Conservation (phyloP, 164 flowering plant genomes). For the Cinnamomum chago region DNA sequence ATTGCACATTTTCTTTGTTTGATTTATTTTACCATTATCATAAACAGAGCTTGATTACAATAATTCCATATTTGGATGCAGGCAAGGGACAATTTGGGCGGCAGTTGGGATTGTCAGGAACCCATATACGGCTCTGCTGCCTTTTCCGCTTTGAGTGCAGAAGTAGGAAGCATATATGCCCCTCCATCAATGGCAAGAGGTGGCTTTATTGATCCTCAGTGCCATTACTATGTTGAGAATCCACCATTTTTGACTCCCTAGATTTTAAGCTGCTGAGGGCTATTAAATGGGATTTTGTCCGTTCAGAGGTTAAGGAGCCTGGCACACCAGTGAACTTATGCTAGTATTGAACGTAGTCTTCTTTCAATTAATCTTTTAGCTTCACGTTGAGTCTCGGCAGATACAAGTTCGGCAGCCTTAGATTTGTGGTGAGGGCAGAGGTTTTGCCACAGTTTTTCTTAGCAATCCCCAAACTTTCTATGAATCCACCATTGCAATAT, state of each 20-base stretch:
- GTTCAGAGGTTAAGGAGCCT: background rate
- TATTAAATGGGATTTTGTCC: background rate
- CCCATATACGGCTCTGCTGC: background rate
- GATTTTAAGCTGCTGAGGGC: background rate
- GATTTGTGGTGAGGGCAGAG: conserved; percentile 20
- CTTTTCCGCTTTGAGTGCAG: background rate
- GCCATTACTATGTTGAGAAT: background rate
- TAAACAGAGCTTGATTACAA: background rate
- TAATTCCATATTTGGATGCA: background rate
- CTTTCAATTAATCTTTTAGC: conserved; percentile 7
- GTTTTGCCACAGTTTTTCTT: background rate
- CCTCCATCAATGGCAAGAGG: background rate
- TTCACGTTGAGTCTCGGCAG: conserved; percentile 8
- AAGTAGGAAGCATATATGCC: background rate
- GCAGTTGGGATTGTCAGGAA: background rate
- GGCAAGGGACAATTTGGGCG: background rate
- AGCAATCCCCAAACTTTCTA: background rate
- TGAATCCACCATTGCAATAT: background rate
- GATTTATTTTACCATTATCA: no score
- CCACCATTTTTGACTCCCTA: background rate
- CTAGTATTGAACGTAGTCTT: background rate
- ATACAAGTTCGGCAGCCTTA: conserved; percentile 14
- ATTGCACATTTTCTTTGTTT: background rate
- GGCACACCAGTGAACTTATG: background rate
- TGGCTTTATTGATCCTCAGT: background rate